Percentiles rank a stretch among this genome's conserved stretches.
Evolutionary conservation across 495 filamentous ascomycete genomes (phyloP).

Genomic region (Tuber calosporum): DNA sequence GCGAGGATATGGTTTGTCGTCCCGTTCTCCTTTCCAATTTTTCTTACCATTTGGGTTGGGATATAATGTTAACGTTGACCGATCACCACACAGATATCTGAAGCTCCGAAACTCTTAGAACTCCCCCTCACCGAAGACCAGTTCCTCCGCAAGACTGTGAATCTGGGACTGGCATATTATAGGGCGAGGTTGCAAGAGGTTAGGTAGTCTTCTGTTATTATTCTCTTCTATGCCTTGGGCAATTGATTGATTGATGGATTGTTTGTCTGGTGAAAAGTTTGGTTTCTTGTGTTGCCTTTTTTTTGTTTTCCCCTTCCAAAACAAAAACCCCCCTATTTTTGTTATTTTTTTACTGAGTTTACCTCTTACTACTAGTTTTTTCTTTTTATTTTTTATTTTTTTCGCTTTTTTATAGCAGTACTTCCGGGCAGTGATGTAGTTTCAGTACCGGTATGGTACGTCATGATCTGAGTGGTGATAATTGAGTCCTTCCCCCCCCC

Average conservation of each 20-base stretch:
- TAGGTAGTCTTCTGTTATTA: not conserved
- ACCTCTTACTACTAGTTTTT: not conserved
- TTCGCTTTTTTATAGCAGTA: not conserved
- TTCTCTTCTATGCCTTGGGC: not conserved
- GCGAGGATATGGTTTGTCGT: constrained; percentile 54
- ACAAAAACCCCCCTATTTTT: not conserved
- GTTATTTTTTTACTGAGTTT: not conserved
- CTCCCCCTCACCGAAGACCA: constrained; percentile 67
- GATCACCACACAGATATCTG: constrained; percentile 42
- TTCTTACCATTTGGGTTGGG: not conserved
- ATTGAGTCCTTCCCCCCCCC: not conserved
- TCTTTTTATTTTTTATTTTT: not conserved
- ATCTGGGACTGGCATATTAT: constrained; percentile 65
- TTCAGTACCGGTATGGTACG: not conserved
- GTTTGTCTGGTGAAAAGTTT: not conserved
- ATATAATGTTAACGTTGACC: constrained; percentile 25
- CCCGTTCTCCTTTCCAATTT: not conserved
- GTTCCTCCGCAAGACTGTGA: constrained; percentile 58
- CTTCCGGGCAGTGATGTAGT: not conserved
- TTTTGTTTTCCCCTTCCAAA: no score
- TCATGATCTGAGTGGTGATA: not conserved
- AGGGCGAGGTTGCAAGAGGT: constrained; percentile 34
- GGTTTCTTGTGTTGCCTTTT: not conserved
- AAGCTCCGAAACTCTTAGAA: constrained; percentile 51
- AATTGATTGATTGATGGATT: not conserved